A percentile compares a stretch with the other conserved stretches of the same genome.
These are phyloP conservation scores for Dictyostelium firmibasis DNA, from an alignment of 78 protist genomes.

Conservation along the genomic window DNA sequence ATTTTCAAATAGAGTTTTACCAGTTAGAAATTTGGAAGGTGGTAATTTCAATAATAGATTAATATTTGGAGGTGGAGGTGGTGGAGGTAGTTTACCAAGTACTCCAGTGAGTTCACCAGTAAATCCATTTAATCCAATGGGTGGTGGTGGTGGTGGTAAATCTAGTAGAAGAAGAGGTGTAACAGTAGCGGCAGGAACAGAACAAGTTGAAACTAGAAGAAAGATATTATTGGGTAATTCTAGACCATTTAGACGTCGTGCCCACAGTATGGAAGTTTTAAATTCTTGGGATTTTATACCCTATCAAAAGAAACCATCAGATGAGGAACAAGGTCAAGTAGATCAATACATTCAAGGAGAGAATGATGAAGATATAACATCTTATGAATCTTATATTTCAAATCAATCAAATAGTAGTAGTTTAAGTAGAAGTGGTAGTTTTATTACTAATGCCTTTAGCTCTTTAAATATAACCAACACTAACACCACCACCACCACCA, in stretches of 20 bases:
- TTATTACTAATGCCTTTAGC: background rate
- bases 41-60: too few relatives aligned
- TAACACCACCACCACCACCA: background rate
- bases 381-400: background rate
- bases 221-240: conserved; percentile 1
- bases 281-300: conserved; percentile 60
- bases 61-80: background rate
- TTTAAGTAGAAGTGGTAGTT: background rate
- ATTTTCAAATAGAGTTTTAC: background rate
- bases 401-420: background rate
- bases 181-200: conserved; percentile 27
- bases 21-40: background rate
- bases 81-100: background rate
- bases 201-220: background rate
- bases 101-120: conserved; percentile 15
- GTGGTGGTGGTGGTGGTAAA: conserved; percentile 1
- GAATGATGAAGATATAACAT: background rate
- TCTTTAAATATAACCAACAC: background rate
- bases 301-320: background rate
- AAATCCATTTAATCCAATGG: background rate
- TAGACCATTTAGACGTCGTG: background rate
- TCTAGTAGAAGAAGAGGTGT: conserved; percentile 45
- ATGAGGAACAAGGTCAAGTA: background rate
- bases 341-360: background rate
- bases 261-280: conserved; percentile 8